phyloP scores from a whole-genome alignment of 352 stramenopile species.

The Phytophthora pinifolia region DNA sequence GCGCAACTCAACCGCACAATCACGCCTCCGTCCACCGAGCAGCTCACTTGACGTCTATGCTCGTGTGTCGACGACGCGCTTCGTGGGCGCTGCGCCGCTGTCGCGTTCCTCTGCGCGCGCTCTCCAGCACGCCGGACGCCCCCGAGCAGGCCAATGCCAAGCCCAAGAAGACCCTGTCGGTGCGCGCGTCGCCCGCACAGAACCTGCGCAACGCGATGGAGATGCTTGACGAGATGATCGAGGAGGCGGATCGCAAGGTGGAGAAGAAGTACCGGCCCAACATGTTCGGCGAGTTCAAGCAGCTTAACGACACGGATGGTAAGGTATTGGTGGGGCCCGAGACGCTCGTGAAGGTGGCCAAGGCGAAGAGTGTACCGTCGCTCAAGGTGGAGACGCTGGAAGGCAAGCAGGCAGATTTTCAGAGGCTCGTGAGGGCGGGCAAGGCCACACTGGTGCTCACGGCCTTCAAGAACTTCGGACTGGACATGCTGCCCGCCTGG shows the following conservation, averaged over 20 bases:
- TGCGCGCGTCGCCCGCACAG: constrained; percentile 53
- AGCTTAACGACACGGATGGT: constrained; percentile 86
- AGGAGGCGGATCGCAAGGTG: constrained; percentile 82
- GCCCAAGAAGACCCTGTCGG: constrained; percentile 34
- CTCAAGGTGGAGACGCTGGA: constrained; percentile 56
- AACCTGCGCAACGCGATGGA: constrained; percentile 78
- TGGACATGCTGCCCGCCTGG: constrained; percentile 83
- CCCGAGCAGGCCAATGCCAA: not conserved
- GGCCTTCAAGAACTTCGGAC: constrained; percentile 86
- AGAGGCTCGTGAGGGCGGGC: constrained; percentile 46
- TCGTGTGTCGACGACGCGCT: constrained; percentile 14
- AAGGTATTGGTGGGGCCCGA: constrained; percentile 63
- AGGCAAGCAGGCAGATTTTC: constrained; percentile 49
- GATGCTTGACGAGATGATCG: constrained; percentile 78
- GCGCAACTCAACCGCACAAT: constrained; percentile 10
- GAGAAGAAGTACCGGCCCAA: constrained; percentile 88
- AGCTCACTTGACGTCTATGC: constrained; percentile 14
- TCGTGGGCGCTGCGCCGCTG: constrained; percentile 20
- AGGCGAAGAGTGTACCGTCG: constrained; percentile 55
- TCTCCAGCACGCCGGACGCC: constrained; percentile 9
- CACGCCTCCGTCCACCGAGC: not conserved
- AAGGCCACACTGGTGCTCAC: constrained; percentile 77
- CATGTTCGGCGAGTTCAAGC: constrained; percentile 89
- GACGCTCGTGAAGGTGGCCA: constrained; percentile 56
- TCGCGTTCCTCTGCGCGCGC: constrained; percentile 6